Conservation (phyloP, 2,329 filamentous ascomycete genomes). For the Fusarium continuum region DNA sequence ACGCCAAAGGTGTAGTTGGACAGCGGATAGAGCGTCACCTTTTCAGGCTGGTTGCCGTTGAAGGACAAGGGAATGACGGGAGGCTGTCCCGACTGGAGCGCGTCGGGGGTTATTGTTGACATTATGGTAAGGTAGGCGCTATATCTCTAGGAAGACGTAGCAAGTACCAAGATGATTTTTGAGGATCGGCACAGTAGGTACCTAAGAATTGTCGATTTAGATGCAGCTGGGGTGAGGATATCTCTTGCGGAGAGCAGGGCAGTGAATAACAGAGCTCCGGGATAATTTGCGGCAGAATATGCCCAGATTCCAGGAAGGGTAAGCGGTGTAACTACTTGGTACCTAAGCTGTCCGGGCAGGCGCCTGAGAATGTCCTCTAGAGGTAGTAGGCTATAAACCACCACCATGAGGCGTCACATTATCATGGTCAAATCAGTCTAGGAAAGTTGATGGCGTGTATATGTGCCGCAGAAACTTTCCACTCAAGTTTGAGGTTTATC, state of each 20-base stretch:
- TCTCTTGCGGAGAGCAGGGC: conserved; percentile 9
- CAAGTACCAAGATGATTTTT: background rate
- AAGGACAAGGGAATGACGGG: conserved; percentile 85
- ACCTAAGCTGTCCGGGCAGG: too few species aligned
- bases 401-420: too few species aligned
- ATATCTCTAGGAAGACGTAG: background rate
- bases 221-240: conserved; percentile 11
- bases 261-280: conserved; percentile 19
- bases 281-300: conserved; percentile 30
- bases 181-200: background rate
- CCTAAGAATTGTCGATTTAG: background rate
- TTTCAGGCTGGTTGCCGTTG: conserved; percentile 87
- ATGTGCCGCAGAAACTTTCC: too few species aligned
- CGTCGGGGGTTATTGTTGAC: conserved; percentile 83
- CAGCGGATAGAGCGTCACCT: conserved; percentile 90
- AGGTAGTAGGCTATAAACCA: too few species aligned
- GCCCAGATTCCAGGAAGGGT: background rate
- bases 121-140: conserved; percentile 55
- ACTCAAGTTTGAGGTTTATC: too few species aligned
- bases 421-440: too few species aligned
- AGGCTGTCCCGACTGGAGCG: conserved; percentile 79
- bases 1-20: conserved; percentile 99
- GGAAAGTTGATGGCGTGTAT: too few species aligned
- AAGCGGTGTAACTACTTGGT: conserved; percentile 17
- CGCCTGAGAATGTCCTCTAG: too few species aligned